Conservation (phyloP, 2,329 filamentous ascomycete species). For the Claviceps digitariae region DNA sequence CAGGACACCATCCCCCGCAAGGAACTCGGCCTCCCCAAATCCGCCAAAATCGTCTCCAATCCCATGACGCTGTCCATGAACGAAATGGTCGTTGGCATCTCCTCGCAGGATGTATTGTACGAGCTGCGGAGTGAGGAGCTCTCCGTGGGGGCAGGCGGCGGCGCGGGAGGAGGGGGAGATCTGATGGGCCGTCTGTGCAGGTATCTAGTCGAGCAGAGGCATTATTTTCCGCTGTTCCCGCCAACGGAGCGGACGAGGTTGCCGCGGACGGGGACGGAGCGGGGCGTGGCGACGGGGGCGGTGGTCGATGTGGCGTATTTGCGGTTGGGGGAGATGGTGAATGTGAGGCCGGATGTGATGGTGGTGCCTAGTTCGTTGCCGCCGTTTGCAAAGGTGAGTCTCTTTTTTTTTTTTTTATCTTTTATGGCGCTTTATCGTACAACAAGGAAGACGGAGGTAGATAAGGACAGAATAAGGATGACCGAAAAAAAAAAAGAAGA, state of each 20-base stretch:
- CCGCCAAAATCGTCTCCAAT: conserved; percentile 69
- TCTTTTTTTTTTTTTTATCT: neutral
- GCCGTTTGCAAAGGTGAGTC: conserved; percentile 70
- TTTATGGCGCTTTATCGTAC: neutral
- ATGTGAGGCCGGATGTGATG: conserved; percentile 71
- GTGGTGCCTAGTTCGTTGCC: conserved; percentile 71
- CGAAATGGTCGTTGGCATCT: conserved; percentile 70
- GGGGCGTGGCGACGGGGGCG: conserved; percentile 54
- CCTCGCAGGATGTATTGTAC: conserved; percentile 69
- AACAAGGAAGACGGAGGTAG: neutral
- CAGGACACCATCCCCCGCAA: conserved; percentile 48
- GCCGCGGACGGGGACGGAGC: conserved; percentile 48
- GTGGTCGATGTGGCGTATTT: conserved; percentile 73
- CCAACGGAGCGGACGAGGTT: conserved; percentile 55
- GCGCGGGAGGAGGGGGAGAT: conserved; percentile 25
- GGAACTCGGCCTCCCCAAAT: conserved; percentile 66
- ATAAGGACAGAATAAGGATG: neutral
- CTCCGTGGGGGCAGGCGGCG: conserved; percentile 1
- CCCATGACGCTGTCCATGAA: conserved; percentile 84
- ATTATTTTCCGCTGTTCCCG: conserved; percentile 84
- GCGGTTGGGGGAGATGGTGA: conserved; percentile 83
- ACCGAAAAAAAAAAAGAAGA: neutral
- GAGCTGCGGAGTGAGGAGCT: conserved; percentile 68
- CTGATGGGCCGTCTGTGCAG: conserved; percentile 58
- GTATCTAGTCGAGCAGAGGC: conserved; percentile 76